phyloP scores from a whole-genome alignment of 2,329 filamentous ascomycete species.

The Aspergillus tubingensis region DNA sequence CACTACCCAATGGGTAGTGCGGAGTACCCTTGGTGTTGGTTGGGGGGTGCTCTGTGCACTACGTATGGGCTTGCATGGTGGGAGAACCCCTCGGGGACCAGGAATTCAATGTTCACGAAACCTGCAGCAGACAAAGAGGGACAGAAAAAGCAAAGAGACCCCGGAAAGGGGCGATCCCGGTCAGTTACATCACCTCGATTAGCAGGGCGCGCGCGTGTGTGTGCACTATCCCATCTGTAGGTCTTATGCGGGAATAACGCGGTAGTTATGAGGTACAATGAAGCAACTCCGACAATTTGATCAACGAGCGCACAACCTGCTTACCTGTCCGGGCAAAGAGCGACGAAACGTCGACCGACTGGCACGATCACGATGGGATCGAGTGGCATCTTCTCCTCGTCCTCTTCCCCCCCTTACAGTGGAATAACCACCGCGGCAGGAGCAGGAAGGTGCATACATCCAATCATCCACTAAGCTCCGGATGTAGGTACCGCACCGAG shows the following conservation, averaged over 20 bases:
- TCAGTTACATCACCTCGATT: not conserved
- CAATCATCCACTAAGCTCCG: not conserved
- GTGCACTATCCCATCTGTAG: not conserved
- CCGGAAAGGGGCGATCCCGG: not conserved
- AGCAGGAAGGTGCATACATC: not conserved
- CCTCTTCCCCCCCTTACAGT: not conserved
- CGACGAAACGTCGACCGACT: conserved; percentile 4
- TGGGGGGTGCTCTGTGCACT: not conserved
- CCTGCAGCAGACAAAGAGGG: not conserved
- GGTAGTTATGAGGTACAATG: not conserved
- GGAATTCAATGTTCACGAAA: not conserved
- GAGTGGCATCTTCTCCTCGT: not conserved
- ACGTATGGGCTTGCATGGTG: not conserved
- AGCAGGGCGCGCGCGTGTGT: not conserved
- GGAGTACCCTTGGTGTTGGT: not conserved
- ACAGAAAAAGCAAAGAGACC: not conserved
- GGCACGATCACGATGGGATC: conserved; percentile 1
- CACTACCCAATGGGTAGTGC: not conserved
- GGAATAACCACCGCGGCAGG: not conserved
- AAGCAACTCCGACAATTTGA: not conserved
- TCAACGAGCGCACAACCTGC: not conserved
- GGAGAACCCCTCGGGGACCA: not conserved
- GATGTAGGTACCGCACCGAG: not conserved
- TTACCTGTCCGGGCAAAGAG: conserved; percentile 15
- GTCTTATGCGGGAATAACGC: not conserved